Evolutionary conservation across 2,329 filamentous ascomycete genomes (phyloP), one percentile per base, ranked within the genome.

Genomic region (Exophiala spinifera): DNA sequence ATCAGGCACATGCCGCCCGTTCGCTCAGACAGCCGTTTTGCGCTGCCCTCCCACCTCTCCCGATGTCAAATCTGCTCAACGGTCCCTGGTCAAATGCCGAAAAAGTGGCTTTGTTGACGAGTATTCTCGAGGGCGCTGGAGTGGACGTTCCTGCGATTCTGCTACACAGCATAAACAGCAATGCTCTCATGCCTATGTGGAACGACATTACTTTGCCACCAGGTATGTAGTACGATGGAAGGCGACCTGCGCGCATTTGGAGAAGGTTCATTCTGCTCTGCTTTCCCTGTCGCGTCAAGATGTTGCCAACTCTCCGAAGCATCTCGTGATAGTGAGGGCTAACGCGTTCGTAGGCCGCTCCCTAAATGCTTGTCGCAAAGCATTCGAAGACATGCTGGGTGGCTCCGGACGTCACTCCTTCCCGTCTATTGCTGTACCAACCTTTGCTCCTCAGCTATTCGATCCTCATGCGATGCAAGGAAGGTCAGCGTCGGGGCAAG

Each of bases 91-190:
- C 54, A 52, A 17, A 37, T 46, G 49, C 52, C 51, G 60, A 62
- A 57, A 59, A 64, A 55, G 56, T 64, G 52, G 49, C 54, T 31
- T 51, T 64, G 40, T 61, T 64, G 51, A 57, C 60, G 55, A 63
- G 59, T 43, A 57, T 64, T 28, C 55, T 64, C 36, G 60, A 64
- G 44, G 51, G 55, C 23, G 46, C 55, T 17, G 56, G 53, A 28
- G 51, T 50, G 23, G 62, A 64, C 50, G 51, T 63, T n/a, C 60
- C 59, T 19, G 31, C 46, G 25, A 61, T 52, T 48, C 52, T 64
- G 13, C 46, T 63, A 21, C 61, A 59, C 37, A 51, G 43, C 21
- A 60, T 60, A 31, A 36, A 59, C 17, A 46, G 59, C 19, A 43
- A 53, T 42, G 49, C 55, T 53, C 54, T 57, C 40, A 49, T 56